Percentiles rank a stretch among this genome's conserved stretches.
Conservation (phyloP, 2,329 filamentous ascomycete genomes). For the Chlorencoelia australis region DNA sequence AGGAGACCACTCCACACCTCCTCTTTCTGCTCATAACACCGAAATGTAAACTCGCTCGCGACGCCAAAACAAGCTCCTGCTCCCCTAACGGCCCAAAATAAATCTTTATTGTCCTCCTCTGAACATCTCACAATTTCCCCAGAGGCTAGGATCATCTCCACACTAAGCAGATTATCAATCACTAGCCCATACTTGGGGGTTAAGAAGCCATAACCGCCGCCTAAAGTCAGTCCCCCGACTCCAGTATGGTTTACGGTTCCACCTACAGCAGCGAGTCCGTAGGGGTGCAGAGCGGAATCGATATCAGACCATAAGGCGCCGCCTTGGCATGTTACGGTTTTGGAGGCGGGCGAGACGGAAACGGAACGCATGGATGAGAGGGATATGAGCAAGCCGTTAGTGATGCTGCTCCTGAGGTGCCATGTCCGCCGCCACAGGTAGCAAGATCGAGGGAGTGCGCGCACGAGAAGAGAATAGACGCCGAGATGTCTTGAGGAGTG, state of each 20-base stretch:
- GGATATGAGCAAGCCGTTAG: slow-evolving; percentile 1
- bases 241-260: slow-evolving; percentile 5
- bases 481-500: slow-evolving; percentile 10
- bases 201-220: slow-evolving; percentile 4
- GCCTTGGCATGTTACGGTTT: slow-evolving; percentile 9
- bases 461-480: slow-evolving; percentile 7
- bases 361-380: slow-evolving; percentile 13
- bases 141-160: slow-evolving; percentile 1
- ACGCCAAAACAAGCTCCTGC: slow-evolving; percentile 3
- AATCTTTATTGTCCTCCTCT: slow-evolving; percentile 33
- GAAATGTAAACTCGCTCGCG: slow-evolving; percentile 6
- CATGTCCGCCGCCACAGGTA: slow-evolving; percentile 7
- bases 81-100: slow-evolving; percentile 37
- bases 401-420: slow-evolving; percentile 1
- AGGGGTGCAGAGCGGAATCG: slow-evolving; percentile 4
- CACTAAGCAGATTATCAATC: slow-evolving; percentile 7
- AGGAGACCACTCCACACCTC: slow-evolving; percentile 22
- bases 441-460: slow-evolving; percentile 7
- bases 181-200: slow-evolving; percentile 5
- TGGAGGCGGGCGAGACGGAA: slow-evolving; percentile 5
- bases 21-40: slow-evolving; percentile 32
- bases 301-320: slow-evolving; percentile 11
- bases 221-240: slow-evolving; percentile 5
- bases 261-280: slow-evolving; percentile 5
- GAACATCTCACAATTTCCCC: slow-evolving; percentile 33